These are phyloP conservation scores for Cyphellophora attinorum DNA, from an alignment of 2,329 filamentous ascomycete species.

Conservation along the genomic window DNA sequence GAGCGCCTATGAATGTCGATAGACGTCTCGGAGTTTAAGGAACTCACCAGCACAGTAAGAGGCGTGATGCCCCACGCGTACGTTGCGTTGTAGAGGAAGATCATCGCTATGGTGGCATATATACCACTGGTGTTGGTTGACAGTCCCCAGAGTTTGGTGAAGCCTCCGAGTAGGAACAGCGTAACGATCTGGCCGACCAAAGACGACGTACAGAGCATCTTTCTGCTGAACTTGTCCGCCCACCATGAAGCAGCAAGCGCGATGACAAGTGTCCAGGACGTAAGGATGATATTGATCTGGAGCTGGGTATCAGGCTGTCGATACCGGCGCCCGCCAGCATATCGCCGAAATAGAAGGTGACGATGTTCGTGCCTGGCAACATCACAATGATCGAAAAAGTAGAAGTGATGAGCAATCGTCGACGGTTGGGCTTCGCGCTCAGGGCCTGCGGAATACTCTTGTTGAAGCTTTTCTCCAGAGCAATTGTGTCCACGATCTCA, in stretches of 20 bases:
- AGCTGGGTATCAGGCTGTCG: slow-evolving; percentile 34
- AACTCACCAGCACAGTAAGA: slow-evolving; percentile 19
- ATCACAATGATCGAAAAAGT: slow-evolving; percentile 26
- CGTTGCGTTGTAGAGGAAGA: slow-evolving; percentile 26
- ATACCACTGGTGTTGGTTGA: slow-evolving; percentile 29
- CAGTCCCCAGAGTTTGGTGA: slow-evolving; percentile 35
- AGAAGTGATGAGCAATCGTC: slow-evolving; percentile 29
- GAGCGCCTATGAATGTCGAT: slow-evolving; percentile 39
- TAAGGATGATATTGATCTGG: slow-evolving; percentile 41
- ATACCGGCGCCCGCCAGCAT: slow-evolving; percentile 39
- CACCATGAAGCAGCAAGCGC: slow-evolving; percentile 35
- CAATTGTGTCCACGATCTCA: slow-evolving; percentile 38
- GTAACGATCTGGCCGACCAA: slow-evolving; percentile 31
- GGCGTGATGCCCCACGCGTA: slow-evolving; percentile 27
- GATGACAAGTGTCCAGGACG: slow-evolving; percentile 38
- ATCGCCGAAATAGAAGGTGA: slow-evolving; percentile 32
- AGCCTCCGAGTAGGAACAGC: slow-evolving; percentile 42
- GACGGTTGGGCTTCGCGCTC: slow-evolving; percentile 25
- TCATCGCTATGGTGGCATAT: slow-evolving; percentile 29
- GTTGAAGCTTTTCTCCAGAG: slow-evolving; percentile 30
- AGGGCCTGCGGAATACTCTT: background rate
- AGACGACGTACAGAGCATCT: slow-evolving; percentile 23
- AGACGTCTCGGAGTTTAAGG: background rate
- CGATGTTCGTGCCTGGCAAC: slow-evolving; percentile 29
- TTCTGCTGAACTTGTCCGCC: slow-evolving; percentile 34